Evolutionary conservation across 1,139 yeast species (phyloP), one percentile per base, ranked within the genome.

Genomic region (Groenewaldozyma auringiensis): DNA sequence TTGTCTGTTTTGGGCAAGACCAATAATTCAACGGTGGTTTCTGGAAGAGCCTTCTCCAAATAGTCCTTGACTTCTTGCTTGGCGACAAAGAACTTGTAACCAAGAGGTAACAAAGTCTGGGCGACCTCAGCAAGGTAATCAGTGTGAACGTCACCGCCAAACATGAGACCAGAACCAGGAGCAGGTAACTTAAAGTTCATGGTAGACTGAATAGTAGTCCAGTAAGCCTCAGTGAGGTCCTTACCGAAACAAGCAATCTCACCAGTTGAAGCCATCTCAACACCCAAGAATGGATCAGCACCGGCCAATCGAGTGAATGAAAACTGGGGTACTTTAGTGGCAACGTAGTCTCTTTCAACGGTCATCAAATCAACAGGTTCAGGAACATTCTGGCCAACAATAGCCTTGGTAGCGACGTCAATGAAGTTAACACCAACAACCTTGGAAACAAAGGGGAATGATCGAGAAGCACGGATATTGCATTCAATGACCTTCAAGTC

Each of bases 181-280:
- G 76, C 72, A 53, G 98, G 98, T 47, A 92, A 78, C 63, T 83
- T 75, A 79, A 92, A 92, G 75, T 89, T 89, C 96, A 89, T 89
- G 42, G 96, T 88, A 42, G 96, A 79, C 72, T 92, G 97, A 58
- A 92, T 79, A 13, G 97, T 83, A 34, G 96, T 83, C 97, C 97
- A 92, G 74, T 92, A 92, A 35, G 97, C 96, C 68, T 92, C 98
- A 52, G 77, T 63, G 53, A 83, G 69, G 66, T 87, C 83, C 54
- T 72, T 74, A 60, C 98, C 98, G 64, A 92, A 92, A 65, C 96
- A 85, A 22, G 98, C 98, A 62, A 92, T 83, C 71, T 92, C 98
- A 65, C 98, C 98, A 43, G 98, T 92, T 13, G 97, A 89, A 4
- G 97, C 84, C 98, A 92, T 92, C 72, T 92, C 98, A 55, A 92